Base-by-base conservation (phyloP, 2,329 filamentous ascomycete genomes). In the Ceratocystis harringtonii region DNA sequence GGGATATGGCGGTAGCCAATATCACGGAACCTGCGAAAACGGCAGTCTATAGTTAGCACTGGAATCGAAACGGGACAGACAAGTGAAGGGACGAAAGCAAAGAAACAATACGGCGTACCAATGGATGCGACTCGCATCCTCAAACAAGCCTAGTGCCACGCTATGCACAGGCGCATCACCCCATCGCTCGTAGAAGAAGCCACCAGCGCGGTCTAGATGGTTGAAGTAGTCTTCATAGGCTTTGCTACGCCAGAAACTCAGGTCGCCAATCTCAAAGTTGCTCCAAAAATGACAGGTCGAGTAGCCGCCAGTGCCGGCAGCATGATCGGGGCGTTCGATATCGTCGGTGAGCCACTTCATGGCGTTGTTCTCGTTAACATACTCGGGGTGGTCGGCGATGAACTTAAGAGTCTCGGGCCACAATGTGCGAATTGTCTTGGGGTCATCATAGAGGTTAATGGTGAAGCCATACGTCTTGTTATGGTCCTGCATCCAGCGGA, bases 391-490 rank as follows among this genome's bases (percentile, higher is more conserved):
- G 69, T 91, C 84, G 28, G 89, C 85, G 45, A 99, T 76, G 77
- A 97, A 99, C 74, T 94, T 92, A 69, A 86, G 79, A 0, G 92
- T 97, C 75, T 96, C 90, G n/a, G 94, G 92, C 94, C 94, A 99
- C 32, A 99, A 80, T 0, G 85, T 88, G 1, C 89, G 85, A 60
- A 99, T 89, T 52, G 89, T 92, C 72, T 90, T 81, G 12, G 94
- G 90, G 41, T 87, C 86, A 75, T 99, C 94, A 79, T 95, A 97
- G 55, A 99, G 84, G 76, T 90, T 96, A 78, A 99, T 95, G 69
- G 92, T 97, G 78, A 97, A 99, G 69, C 94, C 94, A 75, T 99
- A 99, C 3, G 92, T 97, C 78, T 97, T 96, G 80, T 99, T 96
- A 79, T 95, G 84, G 76, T 99, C 94, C 71, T 90, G 84, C 94